phyloP scores from a whole-genome alignment of 208 protist genomes.

The Acanthamoeba sp. region DNA sequence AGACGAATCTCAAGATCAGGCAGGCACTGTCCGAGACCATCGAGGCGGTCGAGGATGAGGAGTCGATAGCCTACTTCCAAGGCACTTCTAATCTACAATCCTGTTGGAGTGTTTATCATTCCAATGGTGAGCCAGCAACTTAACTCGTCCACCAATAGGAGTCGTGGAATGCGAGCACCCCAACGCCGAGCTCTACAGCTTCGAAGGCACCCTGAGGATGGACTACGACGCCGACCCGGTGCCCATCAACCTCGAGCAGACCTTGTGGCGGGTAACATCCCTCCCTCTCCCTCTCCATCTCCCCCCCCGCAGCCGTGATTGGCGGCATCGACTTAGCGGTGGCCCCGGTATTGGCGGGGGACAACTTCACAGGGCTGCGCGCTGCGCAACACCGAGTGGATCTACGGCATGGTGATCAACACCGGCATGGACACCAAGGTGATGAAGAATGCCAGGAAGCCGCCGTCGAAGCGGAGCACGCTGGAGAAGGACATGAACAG shows the following conservation, averaged over 20 bases:
- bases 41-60: background rate
- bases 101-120: too few species aligned
- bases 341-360: too few species aligned
- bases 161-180: conserved; percentile 84
- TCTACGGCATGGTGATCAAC: conserved; percentile 85
- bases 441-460: conserved; percentile 78
- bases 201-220: conserved; percentile 80
- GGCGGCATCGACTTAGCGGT: too few species aligned
- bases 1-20: conserved; percentile 73
- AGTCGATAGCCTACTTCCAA: background rate
- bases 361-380: conserved; percentile 73
- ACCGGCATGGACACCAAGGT: conserved; percentile 86
- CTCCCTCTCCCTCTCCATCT: background rate
- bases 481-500: conserved; percentile 84
- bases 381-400: conserved; percentile 84
- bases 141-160: too few species aligned
- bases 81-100: too few species aligned
- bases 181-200: conserved; percentile 89
- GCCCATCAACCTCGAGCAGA: conserved; percentile 37
- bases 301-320: too few species aligned
- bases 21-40: conserved; percentile 46
- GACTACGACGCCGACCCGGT: background rate
- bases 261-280: conserved; percentile 35
- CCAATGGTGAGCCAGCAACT: too few species aligned
- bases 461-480: conserved; percentile 79